Percentiles rank a stretch among this genome's conserved stretches.
Evolutionary conservation across 306 rosid genomes (phyloP).

Genomic region (Vigna reflexopilosa): DNA sequence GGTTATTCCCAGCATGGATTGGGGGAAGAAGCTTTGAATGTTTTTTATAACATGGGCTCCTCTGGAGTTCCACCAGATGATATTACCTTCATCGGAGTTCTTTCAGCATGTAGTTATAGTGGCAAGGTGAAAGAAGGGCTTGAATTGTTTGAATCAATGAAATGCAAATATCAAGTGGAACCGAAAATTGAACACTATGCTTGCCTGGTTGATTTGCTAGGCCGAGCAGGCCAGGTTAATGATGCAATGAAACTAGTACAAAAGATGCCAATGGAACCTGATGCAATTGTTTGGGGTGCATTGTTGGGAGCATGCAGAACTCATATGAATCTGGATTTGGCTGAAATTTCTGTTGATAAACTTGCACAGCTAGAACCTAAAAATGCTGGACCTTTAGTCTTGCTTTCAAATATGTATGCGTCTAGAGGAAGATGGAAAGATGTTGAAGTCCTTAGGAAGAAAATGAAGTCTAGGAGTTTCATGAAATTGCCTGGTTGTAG

Average conservation of each 20-base stretch:
- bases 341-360: constrained; percentile 64
- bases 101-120: constrained; percentile 69
- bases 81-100: constrained; percentile 72
- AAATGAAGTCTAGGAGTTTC: constrained; percentile 57
- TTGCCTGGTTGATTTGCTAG: constrained; percentile 73
- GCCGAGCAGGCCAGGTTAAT: constrained; percentile 63
- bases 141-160: constrained; percentile 56
- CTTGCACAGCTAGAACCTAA: constrained; percentile 68
- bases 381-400: constrained; percentile 66
- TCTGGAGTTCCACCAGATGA: constrained; percentile 54
- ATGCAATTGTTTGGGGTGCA: constrained; percentile 74
- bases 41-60: constrained; percentile 61
- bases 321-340: constrained; percentile 61
- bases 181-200: constrained; percentile 65
- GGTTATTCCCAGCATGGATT: constrained; percentile 76
- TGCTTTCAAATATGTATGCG: constrained; percentile 75
- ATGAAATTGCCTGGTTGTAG: constrained; percentile 78
- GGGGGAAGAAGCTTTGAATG: constrained; percentile 60
- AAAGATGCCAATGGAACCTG: constrained; percentile 69
- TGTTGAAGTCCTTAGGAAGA: constrained; percentile 60
- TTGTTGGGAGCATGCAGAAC: constrained; percentile 64
- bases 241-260: constrained; percentile 64
- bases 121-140: constrained; percentile 62
- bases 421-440: constrained; percentile 65
- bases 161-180: constrained; percentile 57